Evolutionary conservation across 768 basidiomycete species (phyloP).

Genomic region (Ramaria rubella): DNA sequence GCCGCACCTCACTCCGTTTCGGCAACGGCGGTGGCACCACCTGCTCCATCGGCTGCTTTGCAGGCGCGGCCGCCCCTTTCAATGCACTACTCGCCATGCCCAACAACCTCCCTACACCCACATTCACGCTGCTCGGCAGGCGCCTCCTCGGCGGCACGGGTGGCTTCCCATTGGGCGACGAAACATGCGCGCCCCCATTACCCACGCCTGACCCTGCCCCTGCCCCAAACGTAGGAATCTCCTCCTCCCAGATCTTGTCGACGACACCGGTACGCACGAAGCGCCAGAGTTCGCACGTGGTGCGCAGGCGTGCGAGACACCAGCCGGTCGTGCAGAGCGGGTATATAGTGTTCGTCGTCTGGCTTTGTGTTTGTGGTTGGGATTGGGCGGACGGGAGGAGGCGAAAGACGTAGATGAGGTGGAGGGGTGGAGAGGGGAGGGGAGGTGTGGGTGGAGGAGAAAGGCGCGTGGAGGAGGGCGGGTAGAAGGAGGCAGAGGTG

Average conservation of each 20-base stretch:
- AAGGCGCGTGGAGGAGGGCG: neutral
- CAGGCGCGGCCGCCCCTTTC: conserved; percentile 43
- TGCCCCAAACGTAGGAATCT: conserved; percentile 32
- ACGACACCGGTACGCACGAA: conserved; percentile 78
- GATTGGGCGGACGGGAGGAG: conserved; percentile 31
- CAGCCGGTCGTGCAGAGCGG: conserved; percentile 82
- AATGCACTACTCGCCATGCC: conserved; percentile 55
- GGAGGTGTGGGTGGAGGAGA: conserved; percentile 30
- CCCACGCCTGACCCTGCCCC: conserved; percentile 25
- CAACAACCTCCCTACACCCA: conserved; percentile 44
- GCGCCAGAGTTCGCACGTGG: conserved; percentile 87
- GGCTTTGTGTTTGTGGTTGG: conserved; percentile 26
- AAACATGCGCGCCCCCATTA: too few species aligned
- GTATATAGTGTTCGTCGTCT: conserved; percentile 45
- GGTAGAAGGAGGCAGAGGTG: conserved; percentile 25
- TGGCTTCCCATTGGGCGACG: conserved; percentile 32
- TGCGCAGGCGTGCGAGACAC: conserved; percentile 75
- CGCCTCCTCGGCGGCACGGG: conserved; percentile 57
- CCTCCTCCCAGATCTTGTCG: conserved; percentile 88
- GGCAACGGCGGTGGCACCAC: conserved; percentile 43
- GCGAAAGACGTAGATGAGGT: conserved; percentile 58
- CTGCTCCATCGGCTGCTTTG: conserved; percentile 13
- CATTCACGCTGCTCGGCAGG: conserved; percentile 9
- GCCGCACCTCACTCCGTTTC: conserved; percentile 29
- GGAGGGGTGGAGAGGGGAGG: conserved; percentile 21